Conservation (phyloP, 768 basidiomycete species). For the Podaxis sp. region DNA sequence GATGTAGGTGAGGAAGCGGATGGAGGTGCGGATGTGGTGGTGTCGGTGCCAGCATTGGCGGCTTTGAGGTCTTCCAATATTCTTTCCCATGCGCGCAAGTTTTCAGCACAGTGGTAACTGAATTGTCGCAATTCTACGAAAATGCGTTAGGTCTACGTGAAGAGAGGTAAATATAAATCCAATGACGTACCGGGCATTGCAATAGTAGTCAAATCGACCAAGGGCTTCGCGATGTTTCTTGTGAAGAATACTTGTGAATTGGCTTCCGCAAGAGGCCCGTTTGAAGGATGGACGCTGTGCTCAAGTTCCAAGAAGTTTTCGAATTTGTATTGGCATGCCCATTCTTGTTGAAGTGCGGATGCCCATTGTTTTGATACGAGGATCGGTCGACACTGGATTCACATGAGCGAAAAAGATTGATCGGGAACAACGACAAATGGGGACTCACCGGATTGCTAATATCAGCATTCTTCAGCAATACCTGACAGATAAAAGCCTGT, state of each 20-base stretch:
- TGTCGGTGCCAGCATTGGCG: neutral
- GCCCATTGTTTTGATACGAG: constrained; percentile 94
- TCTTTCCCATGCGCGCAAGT: constrained; percentile 7
- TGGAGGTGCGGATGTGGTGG: neutral
- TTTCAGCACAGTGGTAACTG: constrained; percentile 9
- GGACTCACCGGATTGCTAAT: constrained; percentile 93
- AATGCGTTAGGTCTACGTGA: too few relatives aligned
- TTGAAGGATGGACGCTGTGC: constrained; percentile 43
- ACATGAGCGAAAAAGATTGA: constrained; percentile 1
- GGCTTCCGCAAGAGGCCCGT: constrained; percentile 58
- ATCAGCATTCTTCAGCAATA: constrained; percentile 94
- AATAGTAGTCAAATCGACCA: constrained; percentile 70
- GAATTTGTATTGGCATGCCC: constrained; percentile 84
- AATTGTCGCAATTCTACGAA: constrained; percentile 4
- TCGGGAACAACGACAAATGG: constrained; percentile 1
- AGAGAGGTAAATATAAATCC: neutral
- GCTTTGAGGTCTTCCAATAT: neutral
- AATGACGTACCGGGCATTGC: constrained; percentile 66
- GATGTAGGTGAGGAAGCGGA: neutral
- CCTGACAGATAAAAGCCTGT: constrained; percentile 78
- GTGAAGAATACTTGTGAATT: constrained; percentile 88
- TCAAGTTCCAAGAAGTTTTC: constrained; percentile 77
- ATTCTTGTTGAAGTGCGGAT: constrained; percentile 81
- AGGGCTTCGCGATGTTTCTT: constrained; percentile 72
- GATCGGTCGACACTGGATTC: constrained; percentile 78